These are phyloP conservation scores for Polysphondylium violaceum DNA, from an alignment of 78 protist species.

Conservation along the genomic window DNA sequence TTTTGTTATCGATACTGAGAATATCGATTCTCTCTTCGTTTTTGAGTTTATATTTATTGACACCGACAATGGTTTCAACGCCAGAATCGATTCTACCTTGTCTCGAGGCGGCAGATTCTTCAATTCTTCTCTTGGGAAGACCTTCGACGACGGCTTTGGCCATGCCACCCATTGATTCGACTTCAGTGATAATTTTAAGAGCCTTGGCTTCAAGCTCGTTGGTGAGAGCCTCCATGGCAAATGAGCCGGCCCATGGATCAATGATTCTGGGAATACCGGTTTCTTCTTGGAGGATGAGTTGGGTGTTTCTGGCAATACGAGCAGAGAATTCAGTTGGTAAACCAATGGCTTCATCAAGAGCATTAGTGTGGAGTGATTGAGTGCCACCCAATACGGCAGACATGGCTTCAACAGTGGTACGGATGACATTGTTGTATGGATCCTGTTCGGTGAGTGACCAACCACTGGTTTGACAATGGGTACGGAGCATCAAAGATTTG, in stretches of 20 bases:
- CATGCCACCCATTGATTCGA: conserved; percentile 96
- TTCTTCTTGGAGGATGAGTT: conserved; percentile 95
- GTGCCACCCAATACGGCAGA: conserved; percentile 98
- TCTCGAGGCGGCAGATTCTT: conserved; percentile 95
- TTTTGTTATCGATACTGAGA: conserved; percentile 88
- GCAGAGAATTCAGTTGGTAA: conserved; percentile 97
- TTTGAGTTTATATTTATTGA: conserved; percentile 93
- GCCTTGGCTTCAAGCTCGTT: conserved; percentile 84
- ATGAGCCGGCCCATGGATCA: conserved; percentile 98
- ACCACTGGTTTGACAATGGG: conserved; percentile 98
- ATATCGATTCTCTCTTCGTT: conserved; percentile 83
- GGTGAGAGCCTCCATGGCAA: conserved; percentile 97
- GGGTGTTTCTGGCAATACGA: conserved; percentile 98
- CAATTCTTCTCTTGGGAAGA: conserved; percentile 97
- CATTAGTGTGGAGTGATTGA: conserved; percentile 96
- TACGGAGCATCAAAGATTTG: conserved; percentile 94
- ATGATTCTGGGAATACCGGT: conserved; percentile 90
- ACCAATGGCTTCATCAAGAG: conserved; percentile 97
- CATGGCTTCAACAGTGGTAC: conserved; percentile 99
- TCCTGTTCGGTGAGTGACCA: conserved; percentile 98
- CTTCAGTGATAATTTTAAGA: conserved; percentile 81
- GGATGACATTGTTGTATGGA: conserved; percentile 95
- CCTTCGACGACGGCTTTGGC: conserved; percentile 92
- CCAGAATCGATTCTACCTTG: conserved; percentile 97
- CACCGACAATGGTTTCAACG: conserved; percentile 95